Percentiles rank a stretch among this genome's conserved stretches.
Conservation (phyloP, 306 rosid genomes). For the Boehmeria nivea region DNA sequence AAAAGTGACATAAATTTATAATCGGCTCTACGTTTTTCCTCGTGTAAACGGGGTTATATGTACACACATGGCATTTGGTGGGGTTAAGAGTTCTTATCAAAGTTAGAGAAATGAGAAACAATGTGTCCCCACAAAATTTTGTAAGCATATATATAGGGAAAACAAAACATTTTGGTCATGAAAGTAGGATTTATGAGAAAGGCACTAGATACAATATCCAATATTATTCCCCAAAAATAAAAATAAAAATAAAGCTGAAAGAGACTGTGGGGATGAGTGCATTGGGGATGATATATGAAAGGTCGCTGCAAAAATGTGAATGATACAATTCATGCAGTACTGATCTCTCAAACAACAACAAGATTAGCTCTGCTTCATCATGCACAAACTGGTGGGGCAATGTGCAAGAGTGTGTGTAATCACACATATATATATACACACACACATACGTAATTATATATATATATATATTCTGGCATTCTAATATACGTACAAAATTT, state of each 20-base stretch:
- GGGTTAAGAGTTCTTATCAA: constrained; percentile 7
- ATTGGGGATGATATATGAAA: not conserved
- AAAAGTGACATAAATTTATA: not conserved
- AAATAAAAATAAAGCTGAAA: constrained; percentile 15
- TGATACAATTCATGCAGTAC: constrained; percentile 17
- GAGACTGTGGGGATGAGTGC: constrained; percentile 14
- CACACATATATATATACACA: not conserved
- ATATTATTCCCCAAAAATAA: too few species aligned
- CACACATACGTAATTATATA: not conserved
- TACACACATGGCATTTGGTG: not conserved
- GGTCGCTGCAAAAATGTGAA: constrained; percentile 19
- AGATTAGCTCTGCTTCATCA: too few species aligned
- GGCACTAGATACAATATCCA: not conserved
- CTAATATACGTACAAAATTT: constrained; percentile 10
- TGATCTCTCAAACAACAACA: constrained; percentile 15
- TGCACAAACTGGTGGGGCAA: not conserved
- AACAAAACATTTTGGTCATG: not conserved
- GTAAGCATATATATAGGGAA: not conserved
- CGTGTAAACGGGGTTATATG: not conserved
- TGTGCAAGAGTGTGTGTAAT: too few species aligned
- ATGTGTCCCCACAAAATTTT: constrained; percentile 12
- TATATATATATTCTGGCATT: not conserved
- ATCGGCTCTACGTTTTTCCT: constrained; percentile 2
- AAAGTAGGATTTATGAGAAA: not conserved
- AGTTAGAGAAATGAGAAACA: constrained; percentile 13